These are phyloP conservation scores for Schizophyllum commune DNA, from an alignment of 1,284 basidiomycete species.

Conservation along the genomic window DNA sequence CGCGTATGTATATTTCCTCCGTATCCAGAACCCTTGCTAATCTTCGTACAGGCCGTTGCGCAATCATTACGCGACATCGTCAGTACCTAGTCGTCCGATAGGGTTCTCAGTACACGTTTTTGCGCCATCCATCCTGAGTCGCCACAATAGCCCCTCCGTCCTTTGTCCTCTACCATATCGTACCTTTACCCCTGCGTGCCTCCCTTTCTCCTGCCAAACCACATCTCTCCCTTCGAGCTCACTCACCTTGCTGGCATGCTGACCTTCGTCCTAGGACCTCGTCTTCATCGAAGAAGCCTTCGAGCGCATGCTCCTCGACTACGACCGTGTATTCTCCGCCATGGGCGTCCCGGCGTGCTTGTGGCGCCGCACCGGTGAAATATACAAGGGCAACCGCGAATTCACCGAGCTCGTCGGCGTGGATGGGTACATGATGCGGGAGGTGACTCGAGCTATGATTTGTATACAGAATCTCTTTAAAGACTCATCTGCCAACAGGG, in stretches of 20 bases:
- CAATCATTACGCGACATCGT: constrained; percentile 85
- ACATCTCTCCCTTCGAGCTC: no score
- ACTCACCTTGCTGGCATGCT: no score
- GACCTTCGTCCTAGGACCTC: constrained; percentile 53
- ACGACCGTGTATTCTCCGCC: constrained; percentile 91
- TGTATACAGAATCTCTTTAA: no score
- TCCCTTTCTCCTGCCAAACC: no score
- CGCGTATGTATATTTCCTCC: constrained; percentile 40
- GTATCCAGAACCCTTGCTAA: constrained; percentile 2
- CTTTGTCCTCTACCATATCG: no score
- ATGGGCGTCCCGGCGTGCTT: constrained; percentile 97
- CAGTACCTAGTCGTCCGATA: constrained; percentile 20
- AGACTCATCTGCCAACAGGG: no score
- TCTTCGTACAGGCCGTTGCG: constrained; percentile 62
- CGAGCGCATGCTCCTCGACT: constrained; percentile 90
- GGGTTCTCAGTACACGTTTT: no score
- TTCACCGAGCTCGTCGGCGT: constrained; percentile 85
- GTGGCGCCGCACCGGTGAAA: constrained; percentile 96
- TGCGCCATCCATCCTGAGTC: no score
- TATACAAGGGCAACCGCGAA: constrained; percentile 96
- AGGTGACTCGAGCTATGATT: constrained; percentile 37
- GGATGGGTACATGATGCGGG: constrained; percentile 74
- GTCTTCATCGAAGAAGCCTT: constrained; percentile 98
- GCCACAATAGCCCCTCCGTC: no score
- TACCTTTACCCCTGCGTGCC: no score